A percentile compares a stretch with the other conserved stretches of the same genome.
Conservation (phyloP, 371 early-diverging fungal genomes). For the Rhizomucor pusillus region DNA sequence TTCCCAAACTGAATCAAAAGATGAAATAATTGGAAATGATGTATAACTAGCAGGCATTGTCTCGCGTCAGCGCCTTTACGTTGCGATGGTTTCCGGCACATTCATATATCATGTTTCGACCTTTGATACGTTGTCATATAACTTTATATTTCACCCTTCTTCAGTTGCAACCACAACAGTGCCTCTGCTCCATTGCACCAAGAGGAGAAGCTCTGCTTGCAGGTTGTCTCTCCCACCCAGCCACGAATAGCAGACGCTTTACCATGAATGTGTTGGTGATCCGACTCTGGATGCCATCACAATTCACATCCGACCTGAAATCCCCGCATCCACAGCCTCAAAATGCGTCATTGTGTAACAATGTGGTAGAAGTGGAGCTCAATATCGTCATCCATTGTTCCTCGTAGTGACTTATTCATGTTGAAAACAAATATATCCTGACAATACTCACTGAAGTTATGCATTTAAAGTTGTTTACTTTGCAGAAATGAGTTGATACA, state of each 20-base stretch:
- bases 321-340: too few species aligned
- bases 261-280: background rate
- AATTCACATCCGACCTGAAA: background rate
- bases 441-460: too few species aligned
- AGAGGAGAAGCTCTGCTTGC: background rate
- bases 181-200: background rate
- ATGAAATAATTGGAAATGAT: background rate
- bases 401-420: too few species aligned
- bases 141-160: background rate
- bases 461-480: too few species aligned
- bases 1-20: too few species aligned
- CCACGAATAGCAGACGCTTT: slow-evolving; percentile 1
- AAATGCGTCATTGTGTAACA: background rate
- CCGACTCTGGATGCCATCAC: background rate
- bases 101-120: background rate
- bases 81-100: background rate
- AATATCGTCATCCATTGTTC: too few species aligned
- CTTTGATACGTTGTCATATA: background rate
- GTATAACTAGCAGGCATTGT: background rate
- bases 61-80: background rate
- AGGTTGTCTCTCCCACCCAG: background rate
- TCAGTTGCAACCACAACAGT: slow-evolving; percentile 1
- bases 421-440: too few species aligned
- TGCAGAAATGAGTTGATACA: too few species aligned
- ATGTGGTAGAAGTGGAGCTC: too few species aligned